These are phyloP conservation scores for Micractinium conductrix DNA, from an alignment of 139 green algal species.

Conservation along the genomic window DNA sequence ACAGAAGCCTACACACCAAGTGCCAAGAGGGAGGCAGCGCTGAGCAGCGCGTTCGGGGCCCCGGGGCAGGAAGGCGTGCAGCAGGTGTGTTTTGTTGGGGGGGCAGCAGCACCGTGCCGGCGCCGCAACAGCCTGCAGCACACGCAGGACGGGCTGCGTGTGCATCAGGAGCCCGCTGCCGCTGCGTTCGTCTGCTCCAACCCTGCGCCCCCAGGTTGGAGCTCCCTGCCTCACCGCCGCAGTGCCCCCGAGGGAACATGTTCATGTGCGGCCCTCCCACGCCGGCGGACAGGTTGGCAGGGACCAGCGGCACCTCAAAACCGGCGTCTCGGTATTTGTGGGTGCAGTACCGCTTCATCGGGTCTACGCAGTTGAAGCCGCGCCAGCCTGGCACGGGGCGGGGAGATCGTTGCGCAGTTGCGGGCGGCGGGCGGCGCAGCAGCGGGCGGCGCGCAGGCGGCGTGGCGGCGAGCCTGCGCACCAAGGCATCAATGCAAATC, in stretches of 20 bases:
- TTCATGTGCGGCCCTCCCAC: neutral
- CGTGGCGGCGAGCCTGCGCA: too few relatives aligned
- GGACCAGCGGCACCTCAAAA: neutral
- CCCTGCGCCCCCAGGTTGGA: too few relatives aligned
- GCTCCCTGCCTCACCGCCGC: slow-evolving; percentile 6
- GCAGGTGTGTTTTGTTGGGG: neutral
- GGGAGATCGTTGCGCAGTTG: too few relatives aligned
- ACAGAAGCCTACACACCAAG: slow-evolving; percentile 6
- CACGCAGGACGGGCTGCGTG: too few relatives aligned
- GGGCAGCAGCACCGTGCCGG: slow-evolving; percentile 2
- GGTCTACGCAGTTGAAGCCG: slow-evolving; percentile 23
- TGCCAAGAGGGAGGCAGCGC: too few relatives aligned
- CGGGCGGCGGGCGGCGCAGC: too few relatives aligned
- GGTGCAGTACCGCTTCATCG: slow-evolving; percentile 39
- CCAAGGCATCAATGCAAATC: too few relatives aligned
- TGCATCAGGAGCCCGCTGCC: too few relatives aligned
- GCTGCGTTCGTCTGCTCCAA: too few relatives aligned
- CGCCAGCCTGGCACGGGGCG: slow-evolving; percentile 17
- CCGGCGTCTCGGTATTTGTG: neutral
- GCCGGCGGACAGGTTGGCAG: neutral
- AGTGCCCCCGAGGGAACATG: neutral
- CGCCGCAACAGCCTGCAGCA: neutral
- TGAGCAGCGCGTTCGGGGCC: too few relatives aligned
- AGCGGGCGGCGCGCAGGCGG: too few relatives aligned
- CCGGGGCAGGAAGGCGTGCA: neutral